Evolutionary conservation across 2,329 filamentous ascomycete genomes (phyloP), one percentile per base, ranked within the genome.

Genomic region (Zymoseptoria ardabiliae): DNA sequence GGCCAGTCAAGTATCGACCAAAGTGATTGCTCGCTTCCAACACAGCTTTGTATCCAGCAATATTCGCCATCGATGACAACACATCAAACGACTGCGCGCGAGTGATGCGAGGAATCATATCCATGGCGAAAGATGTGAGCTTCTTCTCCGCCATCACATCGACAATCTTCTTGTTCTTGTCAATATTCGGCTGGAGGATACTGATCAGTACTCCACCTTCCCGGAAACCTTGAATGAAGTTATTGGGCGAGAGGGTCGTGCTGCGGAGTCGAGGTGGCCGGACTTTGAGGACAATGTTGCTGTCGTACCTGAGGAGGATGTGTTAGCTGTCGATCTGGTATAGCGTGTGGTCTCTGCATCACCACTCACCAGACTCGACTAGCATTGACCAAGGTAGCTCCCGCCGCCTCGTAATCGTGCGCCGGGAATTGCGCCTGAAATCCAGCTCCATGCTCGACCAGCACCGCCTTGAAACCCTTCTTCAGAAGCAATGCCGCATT

Each of bases 11-110:
- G 70, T 95, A 96, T 52, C 91, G 85, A 56, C 91, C 91, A 74
- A 95, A 96, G 63, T 88, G 85, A 74, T 96, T 96, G 13, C 90
- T 92, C 1, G 91, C 91, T 73, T 96, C 91, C 50, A 96, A 78
- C 1, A 96, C 90, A 49, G 91, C 91, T 74, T 95, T 96, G 77
- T 96, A 96, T 0, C 91, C 91, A 21, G 91, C 90, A 76, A 96
- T 96, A 68, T 96, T 96, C 61, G 91, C 91, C 91, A 96, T 96
- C 9, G 89, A 94, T 73, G 90, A 83, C 58, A 96, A 79, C 0
- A 90, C 91, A 74, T 96, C 91, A 68, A 95, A 96, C 0, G 89
- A 86, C 72, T 96, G 91, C 1, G 91, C 91, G 53, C 91, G 84
- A 1, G 91, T 95, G 67, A 96, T 96, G 49, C 91, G 85, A 17